phyloP scores from a whole-genome alignment of 148 eudicot genomes.

The Rheum nobile region DNA sequence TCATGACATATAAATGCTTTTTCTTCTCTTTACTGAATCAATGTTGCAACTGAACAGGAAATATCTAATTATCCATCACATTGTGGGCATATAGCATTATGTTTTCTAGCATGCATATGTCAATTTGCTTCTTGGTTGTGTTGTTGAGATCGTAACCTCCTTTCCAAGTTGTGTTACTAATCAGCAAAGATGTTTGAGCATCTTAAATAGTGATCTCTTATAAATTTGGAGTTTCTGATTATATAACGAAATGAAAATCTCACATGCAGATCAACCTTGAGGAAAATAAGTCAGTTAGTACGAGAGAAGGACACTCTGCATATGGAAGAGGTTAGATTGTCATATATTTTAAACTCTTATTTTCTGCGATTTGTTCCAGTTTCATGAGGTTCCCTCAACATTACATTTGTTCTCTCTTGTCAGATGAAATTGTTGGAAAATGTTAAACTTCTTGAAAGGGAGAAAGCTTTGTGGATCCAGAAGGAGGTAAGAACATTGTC shows the following conservation, averaged over 20 bases:
- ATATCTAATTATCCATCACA: not conserved
- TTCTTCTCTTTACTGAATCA: not conserved
- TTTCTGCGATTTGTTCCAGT: not conserved
- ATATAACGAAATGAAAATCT: not conserved
- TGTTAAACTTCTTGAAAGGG: conserved; percentile 39
- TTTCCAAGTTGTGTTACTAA: not conserved
- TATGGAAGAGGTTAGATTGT: conserved; percentile 29
- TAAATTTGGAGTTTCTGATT: not conserved
- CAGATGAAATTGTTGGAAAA: conserved; percentile 36
- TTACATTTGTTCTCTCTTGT: not conserved
- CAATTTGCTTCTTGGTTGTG: not conserved
- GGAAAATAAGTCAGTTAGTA: conserved; percentile 36
- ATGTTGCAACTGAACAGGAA: not conserved
- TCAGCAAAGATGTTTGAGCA: not conserved
- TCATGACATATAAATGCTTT: not conserved
- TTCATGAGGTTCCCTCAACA: not conserved
- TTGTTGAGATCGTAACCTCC: not conserved
- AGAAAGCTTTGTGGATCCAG: conserved; percentile 32
- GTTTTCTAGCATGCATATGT: not conserved
- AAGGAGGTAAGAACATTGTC: conserved; percentile 41
- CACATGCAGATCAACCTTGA: conserved; percentile 37
- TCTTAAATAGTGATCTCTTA: not conserved
- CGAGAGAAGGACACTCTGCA: conserved; percentile 35
- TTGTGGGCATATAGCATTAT: not conserved
- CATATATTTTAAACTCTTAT: not conserved